Evolutionary conservation across 495 filamentous ascomycete species (phyloP).

Genomic region (Aspergillus kassunensis): DNA sequence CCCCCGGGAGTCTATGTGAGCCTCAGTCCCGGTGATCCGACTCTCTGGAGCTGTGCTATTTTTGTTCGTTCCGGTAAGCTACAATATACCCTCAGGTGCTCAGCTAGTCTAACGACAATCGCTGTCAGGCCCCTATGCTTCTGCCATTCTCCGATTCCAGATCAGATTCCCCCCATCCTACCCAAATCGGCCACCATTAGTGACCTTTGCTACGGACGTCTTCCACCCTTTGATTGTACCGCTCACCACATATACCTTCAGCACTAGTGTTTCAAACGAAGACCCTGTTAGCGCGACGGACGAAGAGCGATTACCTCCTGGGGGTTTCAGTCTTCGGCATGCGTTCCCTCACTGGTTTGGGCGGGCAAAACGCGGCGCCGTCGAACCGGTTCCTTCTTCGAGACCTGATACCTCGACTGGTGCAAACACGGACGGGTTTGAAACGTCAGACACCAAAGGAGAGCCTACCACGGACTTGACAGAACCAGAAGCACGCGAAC

Average conservation of each 20-base stretch:
- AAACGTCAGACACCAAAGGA: background rate
- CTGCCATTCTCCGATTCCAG: slow-evolving; percentile 83
- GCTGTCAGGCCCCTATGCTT: slow-evolving; percentile 72
- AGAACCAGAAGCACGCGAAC: slow-evolving; percentile 1
- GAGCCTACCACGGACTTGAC: background rate
- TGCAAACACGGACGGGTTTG: background rate
- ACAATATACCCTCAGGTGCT: background rate
- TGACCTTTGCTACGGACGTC: slow-evolving; percentile 85
- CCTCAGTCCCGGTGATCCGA: slow-evolving; percentile 74
- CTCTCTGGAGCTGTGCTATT: slow-evolving; percentile 81
- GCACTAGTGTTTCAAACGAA: slow-evolving; percentile 61
- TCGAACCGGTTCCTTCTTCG: slow-evolving; percentile 30
- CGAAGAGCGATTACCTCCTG: slow-evolving; percentile 75
- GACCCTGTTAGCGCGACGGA: slow-evolving; percentile 78
- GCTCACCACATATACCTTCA: slow-evolving; percentile 85
- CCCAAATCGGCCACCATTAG: slow-evolving; percentile 71
- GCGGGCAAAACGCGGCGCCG: slow-evolving; percentile 31
- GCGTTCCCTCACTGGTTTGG: slow-evolving; percentile 90
- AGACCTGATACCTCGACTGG: slow-evolving; percentile 35
- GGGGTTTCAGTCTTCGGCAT: slow-evolving; percentile 81
- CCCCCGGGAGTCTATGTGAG: slow-evolving; percentile 83
- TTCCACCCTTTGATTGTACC: slow-evolving; percentile 93
- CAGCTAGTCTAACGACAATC: background rate
- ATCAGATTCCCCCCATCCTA: slow-evolving; percentile 82
- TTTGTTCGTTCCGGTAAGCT: slow-evolving; percentile 79